Conservation (phyloP, 2,329 filamentous ascomycete species). For the Fusarium pseudoanthophilum region DNA sequence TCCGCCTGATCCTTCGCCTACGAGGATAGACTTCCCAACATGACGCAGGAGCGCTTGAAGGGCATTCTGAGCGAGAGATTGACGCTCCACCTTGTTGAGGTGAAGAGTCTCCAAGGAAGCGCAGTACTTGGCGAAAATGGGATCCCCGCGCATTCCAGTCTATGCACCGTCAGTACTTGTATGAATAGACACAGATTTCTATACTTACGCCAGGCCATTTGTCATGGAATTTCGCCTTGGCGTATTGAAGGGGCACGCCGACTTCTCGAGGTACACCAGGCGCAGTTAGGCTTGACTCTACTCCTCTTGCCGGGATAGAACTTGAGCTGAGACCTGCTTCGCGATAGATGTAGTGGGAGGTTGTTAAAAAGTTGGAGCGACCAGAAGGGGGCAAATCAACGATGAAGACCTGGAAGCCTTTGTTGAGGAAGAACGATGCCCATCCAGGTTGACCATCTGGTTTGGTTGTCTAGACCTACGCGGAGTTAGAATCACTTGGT, state of each 20-base stretch:
- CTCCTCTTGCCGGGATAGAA: slow-evolving; percentile 27
- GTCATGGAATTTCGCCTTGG: slow-evolving; percentile 45
- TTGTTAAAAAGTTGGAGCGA: slow-evolving; percentile 46
- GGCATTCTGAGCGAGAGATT: slow-evolving; percentile 48
- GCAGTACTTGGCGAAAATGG: slow-evolving; percentile 61
- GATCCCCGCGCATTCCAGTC: slow-evolving; percentile 55
- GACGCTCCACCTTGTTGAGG: slow-evolving; percentile 45
- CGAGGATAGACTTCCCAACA: slow-evolving; percentile 55
- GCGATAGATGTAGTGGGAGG: slow-evolving; percentile 35
- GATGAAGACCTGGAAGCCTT: slow-evolving; percentile 57
- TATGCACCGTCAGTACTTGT: slow-evolving; percentile 21
- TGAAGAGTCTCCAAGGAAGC: slow-evolving; percentile 53
- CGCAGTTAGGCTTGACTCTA: slow-evolving; percentile 50
- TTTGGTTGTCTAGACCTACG: slow-evolving; percentile 56
- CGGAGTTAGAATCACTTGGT: background rate
- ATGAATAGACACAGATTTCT: fast-evolving
- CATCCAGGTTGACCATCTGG: slow-evolving; percentile 59
- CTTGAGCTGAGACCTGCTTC: slow-evolving; percentile 31
- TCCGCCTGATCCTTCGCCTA: slow-evolving; percentile 63
- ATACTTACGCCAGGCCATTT: slow-evolving; percentile 54
- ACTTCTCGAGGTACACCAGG: slow-evolving; percentile 29
- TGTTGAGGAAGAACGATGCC: slow-evolving; percentile 56
- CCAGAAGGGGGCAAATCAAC: slow-evolving; percentile 56
- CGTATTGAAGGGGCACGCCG: slow-evolving; percentile 33
- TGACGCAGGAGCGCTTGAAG: slow-evolving; percentile 55